A percentile compares a stretch with the other conserved stretches of the same genome.
These are phyloP conservation scores for Cercospora berteroae DNA, from an alignment of 2,329 filamentous ascomycete genomes.

Conservation along the genomic window DNA sequence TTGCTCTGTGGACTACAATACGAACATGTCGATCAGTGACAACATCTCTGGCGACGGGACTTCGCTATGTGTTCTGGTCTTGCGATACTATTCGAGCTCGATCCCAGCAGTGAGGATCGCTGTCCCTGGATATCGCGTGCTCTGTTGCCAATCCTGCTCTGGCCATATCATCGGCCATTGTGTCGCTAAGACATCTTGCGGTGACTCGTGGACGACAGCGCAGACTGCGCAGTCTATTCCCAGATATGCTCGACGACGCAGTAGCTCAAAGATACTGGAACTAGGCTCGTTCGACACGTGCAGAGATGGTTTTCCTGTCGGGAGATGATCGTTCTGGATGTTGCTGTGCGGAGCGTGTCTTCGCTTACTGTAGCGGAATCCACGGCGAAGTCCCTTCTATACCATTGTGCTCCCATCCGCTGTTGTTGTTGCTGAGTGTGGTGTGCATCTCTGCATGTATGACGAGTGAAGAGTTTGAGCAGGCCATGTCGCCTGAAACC, in stretches of 20 bases:
- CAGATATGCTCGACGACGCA: background rate
- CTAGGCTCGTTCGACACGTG: background rate
- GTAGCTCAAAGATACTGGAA: background rate
- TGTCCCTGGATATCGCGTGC: background rate
- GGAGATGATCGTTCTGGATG: background rate
- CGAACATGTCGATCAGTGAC: background rate
- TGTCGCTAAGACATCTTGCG: background rate
- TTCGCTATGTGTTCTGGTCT: background rate
- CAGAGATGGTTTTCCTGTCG: background rate
- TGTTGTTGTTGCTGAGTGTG: background rate
- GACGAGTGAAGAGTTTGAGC: background rate
- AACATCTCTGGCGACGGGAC: background rate
- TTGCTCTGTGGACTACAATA: background rate
- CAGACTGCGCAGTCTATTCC: background rate
- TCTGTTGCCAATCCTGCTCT: background rate
- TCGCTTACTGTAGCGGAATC: background rate
- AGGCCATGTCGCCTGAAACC: background rate
- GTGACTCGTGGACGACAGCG: background rate
- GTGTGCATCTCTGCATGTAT: background rate
- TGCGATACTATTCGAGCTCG: background rate
- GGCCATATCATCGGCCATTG: background rate
- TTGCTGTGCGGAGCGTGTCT: background rate
- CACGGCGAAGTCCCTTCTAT: background rate
- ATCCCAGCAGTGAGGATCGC: background rate
- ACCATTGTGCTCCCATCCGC: background rate